These are phyloP conservation scores for Kodamaea derodonti DNA, from an alignment of 1,139 yeast genomes.

Conservation along the genomic window DNA sequence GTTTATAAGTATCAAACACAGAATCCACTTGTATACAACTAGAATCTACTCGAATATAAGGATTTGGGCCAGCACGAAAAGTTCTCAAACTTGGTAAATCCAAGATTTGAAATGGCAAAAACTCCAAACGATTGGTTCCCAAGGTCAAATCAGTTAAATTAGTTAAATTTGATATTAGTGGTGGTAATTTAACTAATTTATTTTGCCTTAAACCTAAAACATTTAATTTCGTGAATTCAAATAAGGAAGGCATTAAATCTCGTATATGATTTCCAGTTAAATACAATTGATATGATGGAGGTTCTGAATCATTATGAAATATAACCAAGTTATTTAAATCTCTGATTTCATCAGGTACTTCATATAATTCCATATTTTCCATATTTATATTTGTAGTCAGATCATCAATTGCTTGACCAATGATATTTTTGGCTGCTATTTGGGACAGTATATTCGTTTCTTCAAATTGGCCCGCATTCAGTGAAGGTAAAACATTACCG, in stretches of 20 bases:
- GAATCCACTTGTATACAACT: background rate
- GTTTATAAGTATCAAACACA: conserved; percentile 11
- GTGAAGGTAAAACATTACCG: conserved; percentile 26
- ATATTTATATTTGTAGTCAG: conserved; percentile 35
- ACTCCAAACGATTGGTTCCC: conserved; percentile 48
- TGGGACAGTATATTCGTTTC: conserved; percentile 6
- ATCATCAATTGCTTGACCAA: conserved; percentile 40
- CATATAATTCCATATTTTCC: conserved; percentile 38
- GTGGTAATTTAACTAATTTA: conserved; percentile 47
- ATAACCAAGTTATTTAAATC: conserved; percentile 51
- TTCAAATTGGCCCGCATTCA: conserved; percentile 10
- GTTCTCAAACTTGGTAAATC: conserved; percentile 38
- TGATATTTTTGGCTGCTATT: conserved; percentile 28
- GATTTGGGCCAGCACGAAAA: conserved; percentile 49
- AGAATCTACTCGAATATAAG: conserved; percentile 12
- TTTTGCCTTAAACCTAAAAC: conserved; percentile 55
- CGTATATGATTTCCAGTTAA: conserved; percentile 49
- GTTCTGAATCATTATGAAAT: conserved; percentile 25
- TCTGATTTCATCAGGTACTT: conserved; percentile 52
- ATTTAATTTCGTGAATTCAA: conserved; percentile 46
- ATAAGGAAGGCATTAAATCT: conserved; percentile 48
- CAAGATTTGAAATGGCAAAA: conserved; percentile 54
- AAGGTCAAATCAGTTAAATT: conserved; percentile 48
- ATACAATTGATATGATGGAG: conserved; percentile 41
- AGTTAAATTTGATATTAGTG: conserved; percentile 42